phyloP scores from a whole-genome alignment of 495 filamentous ascomycete species.

The Lentithecium fluviatile region DNA sequence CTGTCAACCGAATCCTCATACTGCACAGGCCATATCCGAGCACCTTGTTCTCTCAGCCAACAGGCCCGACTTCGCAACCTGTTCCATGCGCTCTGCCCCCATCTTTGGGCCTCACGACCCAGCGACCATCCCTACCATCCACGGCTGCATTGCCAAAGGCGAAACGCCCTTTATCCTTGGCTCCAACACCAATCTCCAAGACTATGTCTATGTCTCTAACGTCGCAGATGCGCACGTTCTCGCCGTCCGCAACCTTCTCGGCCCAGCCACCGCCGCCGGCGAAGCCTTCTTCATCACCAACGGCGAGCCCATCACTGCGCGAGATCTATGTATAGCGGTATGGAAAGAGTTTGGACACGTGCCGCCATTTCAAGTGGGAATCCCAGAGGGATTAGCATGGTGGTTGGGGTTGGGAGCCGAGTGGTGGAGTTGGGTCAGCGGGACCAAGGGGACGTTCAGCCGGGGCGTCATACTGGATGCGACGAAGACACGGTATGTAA shows the following conservation, averaged over 20 bases:
- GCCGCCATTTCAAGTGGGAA: constrained; percentile 52
- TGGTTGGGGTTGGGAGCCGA: constrained; percentile 52
- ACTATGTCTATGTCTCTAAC: constrained; percentile 62
- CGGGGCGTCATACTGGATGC: constrained; percentile 59
- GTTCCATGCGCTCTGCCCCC: constrained; percentile 57
- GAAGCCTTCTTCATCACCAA: constrained; percentile 65
- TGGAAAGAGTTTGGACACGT: constrained; percentile 61
- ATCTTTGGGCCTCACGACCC: constrained; percentile 59
- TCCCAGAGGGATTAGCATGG: constrained; percentile 55
- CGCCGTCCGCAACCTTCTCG: constrained; percentile 58
- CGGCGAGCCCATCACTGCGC: constrained; percentile 59
- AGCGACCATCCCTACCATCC: constrained; percentile 54
- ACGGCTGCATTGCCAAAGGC: constrained; percentile 55
- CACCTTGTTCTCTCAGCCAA: constrained; percentile 54
- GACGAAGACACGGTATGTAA: constrained; percentile 54
- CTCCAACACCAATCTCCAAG: constrained; percentile 57
- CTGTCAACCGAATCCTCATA: background rate
- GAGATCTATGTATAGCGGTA: constrained; percentile 59
- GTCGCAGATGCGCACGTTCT: constrained; percentile 63
- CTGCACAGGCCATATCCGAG: constrained; percentile 46
- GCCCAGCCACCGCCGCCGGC: constrained; percentile 56
- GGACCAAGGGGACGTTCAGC: constrained; percentile 51
- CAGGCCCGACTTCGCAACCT: constrained; percentile 49
- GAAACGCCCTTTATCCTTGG: constrained; percentile 61
- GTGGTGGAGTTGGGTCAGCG: constrained; percentile 53